phyloP scores from a whole-genome alignment of 768 basidiomycete genomes.

The Leucocoprinus birnbaumii region DNA sequence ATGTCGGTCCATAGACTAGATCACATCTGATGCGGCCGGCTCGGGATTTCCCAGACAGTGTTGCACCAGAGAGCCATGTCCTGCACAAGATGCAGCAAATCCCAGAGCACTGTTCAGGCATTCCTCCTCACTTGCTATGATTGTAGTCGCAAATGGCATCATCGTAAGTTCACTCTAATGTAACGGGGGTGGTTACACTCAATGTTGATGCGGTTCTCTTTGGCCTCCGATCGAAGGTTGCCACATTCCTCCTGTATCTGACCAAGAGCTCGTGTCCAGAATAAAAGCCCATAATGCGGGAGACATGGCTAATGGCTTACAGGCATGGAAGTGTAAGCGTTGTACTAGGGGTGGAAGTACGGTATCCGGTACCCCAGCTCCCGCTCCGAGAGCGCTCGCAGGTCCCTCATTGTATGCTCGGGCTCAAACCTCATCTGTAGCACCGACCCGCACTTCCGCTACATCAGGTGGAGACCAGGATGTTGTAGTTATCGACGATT shows the following conservation, averaged over 20 bases:
- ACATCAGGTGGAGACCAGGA: not conserved
- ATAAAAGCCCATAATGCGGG: constrained; percentile 20
- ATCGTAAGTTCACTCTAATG: constrained; percentile 22
- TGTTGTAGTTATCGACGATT: not conserved
- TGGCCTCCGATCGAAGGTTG: constrained; percentile 22
- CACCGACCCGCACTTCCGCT: not conserved
- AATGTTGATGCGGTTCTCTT: not conserved
- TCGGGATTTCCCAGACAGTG: too few species aligned
- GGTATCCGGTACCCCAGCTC: not conserved
- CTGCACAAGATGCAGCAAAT: constrained; percentile 23
- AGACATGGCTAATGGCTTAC: constrained; percentile 15
- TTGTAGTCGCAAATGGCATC: constrained; percentile 33
- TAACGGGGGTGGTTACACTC: not conserved
- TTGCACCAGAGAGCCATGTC: not conserved
- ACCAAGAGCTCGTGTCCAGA: constrained; percentile 27
- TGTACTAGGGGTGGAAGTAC: constrained; percentile 8
- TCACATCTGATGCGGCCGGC: too few species aligned
- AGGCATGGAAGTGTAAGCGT: constrained; percentile 21
- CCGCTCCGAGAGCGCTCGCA: not conserved
- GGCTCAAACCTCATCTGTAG: not conserved
- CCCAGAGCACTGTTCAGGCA: constrained; percentile 20
- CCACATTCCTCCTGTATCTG: constrained; percentile 30
- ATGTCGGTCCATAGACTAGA: too few species aligned
- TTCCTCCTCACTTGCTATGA: constrained; percentile 30
- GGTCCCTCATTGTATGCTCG: not conserved